Evolutionary conservation across 1,284 basidiomycete genomes (phyloP).

Genomic region (Ustilago hordei): DNA sequence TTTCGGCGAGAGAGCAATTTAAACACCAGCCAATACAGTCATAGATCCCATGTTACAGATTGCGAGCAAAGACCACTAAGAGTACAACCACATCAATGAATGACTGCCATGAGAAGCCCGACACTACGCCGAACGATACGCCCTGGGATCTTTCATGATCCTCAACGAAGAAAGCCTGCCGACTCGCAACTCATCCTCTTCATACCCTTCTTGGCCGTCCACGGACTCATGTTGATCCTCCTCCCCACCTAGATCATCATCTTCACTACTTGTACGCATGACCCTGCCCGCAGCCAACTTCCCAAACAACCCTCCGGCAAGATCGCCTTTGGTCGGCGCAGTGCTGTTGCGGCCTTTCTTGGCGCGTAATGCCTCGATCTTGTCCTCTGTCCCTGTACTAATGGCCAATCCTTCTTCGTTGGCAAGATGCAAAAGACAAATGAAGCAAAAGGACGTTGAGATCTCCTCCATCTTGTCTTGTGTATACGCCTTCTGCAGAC

Average conservation of each 20-base stretch:
- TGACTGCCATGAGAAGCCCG: background rate
- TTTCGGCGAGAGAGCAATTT: background rate
- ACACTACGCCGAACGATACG: constrained; percentile 52
- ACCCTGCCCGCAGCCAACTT: constrained; percentile 30
- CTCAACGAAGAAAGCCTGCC: constrained; percentile 50
- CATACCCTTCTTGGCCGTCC: constrained; percentile 46
- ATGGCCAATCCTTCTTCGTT: constrained; percentile 86
- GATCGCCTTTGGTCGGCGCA: constrained; percentile 29
- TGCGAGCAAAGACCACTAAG: background rate
- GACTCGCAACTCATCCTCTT: constrained; percentile 50
- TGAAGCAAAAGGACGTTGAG: constrained; percentile 99
- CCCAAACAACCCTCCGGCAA: constrained; percentile 19
- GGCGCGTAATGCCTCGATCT: constrained; percentile 43
- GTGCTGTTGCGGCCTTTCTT: constrained; percentile 44
- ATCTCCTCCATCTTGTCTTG: constrained; percentile 96
- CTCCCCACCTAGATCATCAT: constrained; percentile 68
- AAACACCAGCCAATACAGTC: constrained; percentile 4
- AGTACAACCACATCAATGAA: constrained; percentile 16
- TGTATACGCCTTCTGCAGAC: constrained; percentile 84
- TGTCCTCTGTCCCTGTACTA: constrained; percentile 47
- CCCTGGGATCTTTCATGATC: constrained; percentile 63
- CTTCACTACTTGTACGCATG: constrained; percentile 69
- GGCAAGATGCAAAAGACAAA: constrained; percentile 92
- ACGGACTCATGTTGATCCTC: constrained; percentile 30
- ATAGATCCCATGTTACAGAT: constrained; percentile 12